Evolutionary conservation across 768 basidiomycete genomes (phyloP), one percentile per base, ranked within the genome.

Genomic region (Termitomyces sp.): DNA sequence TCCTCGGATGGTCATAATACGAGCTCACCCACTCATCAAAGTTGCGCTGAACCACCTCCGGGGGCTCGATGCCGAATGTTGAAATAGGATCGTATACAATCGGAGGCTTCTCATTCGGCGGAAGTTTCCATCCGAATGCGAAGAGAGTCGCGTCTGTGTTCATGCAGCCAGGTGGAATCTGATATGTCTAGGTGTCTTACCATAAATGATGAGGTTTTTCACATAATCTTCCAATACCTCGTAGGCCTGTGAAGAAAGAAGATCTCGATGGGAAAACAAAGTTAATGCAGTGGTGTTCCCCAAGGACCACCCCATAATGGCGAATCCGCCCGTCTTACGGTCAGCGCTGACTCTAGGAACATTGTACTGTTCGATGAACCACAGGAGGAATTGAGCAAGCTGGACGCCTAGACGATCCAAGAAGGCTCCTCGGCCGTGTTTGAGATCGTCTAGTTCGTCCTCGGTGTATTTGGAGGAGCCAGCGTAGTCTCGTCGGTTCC

Each of bases 251-350:
- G 41, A 12, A 1, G 65, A 51, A 29, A 77, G 56, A 23, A 66
- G 48, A 2, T 52, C 31, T 1, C 62, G 63, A 37, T 69, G 58
- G 0, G 63, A 65, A 21, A 76, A 64, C 8, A 75, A 47, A 21
- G 71, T 34, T 27, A 74, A 62, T 4, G 62, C 46, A 4, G 66
- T 66, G n/a, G 66, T 59, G 19, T 54, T 63, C 0, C 75, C 77
- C 37, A 71, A 59, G 10, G 75, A 75, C 76, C 76, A 78, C 17
- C 75, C 75, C 62, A 74, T 54, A 12, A 76, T 40, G 5, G 69
- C 65, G 14, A 77, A 54, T 2, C 77, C 77, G 10, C 77, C 75
- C 1, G 40, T 54, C 14, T 57, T 65, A 8, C 67, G 58, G 38
- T 76, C 66, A 5, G 29, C 44, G 25, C 40, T 68, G 6, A 68